Evolutionary conservation across 192 early-diverging fungal species (phyloP), one percentile per base, ranked within the genome.

Genomic region (Chytriomyces hyalinus): DNA sequence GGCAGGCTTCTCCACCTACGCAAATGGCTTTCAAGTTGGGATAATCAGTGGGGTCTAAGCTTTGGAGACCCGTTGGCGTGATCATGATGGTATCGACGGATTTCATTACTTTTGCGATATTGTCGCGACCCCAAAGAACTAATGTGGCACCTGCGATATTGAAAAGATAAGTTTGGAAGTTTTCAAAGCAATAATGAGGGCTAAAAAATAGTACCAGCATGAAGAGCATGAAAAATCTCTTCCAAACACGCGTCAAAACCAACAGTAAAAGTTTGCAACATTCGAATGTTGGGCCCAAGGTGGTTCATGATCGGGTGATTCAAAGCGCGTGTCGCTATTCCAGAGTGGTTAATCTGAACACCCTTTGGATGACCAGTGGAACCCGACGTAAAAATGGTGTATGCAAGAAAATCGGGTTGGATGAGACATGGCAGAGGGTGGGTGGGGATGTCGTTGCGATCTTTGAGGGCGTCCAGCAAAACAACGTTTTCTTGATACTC

Each of bases 351-450:
- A 20, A 85, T 57, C 44, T 80, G 20, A 44, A 82, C 82, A 6
- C 83, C 84, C 47, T 85, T 85, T 62, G 84, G 84, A 24, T 24
- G 78, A n/a, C 84, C 84, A 4, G 84, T 85, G 24, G 83, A 83
- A 3, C 83, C 83, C 9, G 82, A 84, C 7, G 78, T 84, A 62
- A 84, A 78, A 47, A 84, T 59, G n/a, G 81, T 44, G 64, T 43
- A 70, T 22, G 36, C 65, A 15, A 64, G 70, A 24, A 22, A 13
- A 13, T 13, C 13, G 11, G 15, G 67, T 20, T 22, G 1, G 13
- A 36, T 43, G 11, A 13, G 24, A 20, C 11, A n/a, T n/a, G 15
- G 11, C 13, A 46, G 44, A 17, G 13, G 13, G 1, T 17, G 13
- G 13, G 15, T 59, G 36, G 36, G 36, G 36, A 36, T 36, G 36